Evolutionary conservation across 192 early-diverging fungal genomes (phyloP).

Genomic region (Entomortierella chlamydospora): DNA sequence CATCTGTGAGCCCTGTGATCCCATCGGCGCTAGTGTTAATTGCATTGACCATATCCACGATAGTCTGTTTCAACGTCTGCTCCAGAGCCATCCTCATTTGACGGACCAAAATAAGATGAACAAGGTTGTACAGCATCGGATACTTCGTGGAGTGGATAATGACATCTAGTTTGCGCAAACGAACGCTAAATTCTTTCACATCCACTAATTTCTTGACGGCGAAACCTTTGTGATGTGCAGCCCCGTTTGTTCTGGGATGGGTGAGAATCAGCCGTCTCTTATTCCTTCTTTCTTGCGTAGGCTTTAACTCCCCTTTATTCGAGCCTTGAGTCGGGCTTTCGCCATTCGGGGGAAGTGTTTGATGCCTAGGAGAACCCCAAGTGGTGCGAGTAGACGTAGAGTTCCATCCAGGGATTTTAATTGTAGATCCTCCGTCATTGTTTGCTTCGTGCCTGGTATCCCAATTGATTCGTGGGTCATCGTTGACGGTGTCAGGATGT

Average conservation of each 20-base stretch:
- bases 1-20: constrained; percentile 6
- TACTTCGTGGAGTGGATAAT: constrained; percentile 18
- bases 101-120: constrained; percentile 5
- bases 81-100: constrained; percentile 23
- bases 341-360: neutral
- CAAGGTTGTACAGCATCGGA: constrained; percentile 16
- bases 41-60: neutral
- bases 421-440: no score
- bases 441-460: no score
- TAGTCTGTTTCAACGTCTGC: constrained; percentile 9
- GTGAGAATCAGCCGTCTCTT: neutral
- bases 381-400: no score
- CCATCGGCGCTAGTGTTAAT: constrained; percentile 25
- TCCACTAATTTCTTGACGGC: constrained; percentile 5
- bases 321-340: neutral
- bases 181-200: constrained; percentile 19
- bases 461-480: no score
- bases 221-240: neutral
- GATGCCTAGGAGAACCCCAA: no score
- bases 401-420: no score
- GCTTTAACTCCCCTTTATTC: neutral
- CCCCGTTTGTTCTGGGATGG: neutral
- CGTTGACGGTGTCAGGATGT: neutral
- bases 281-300: neutral
- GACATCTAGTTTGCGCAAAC: constrained; percentile 12